Conservation (phyloP, 2,329 filamentous ascomycete species). For the Coleophoma crateriformis region DNA sequence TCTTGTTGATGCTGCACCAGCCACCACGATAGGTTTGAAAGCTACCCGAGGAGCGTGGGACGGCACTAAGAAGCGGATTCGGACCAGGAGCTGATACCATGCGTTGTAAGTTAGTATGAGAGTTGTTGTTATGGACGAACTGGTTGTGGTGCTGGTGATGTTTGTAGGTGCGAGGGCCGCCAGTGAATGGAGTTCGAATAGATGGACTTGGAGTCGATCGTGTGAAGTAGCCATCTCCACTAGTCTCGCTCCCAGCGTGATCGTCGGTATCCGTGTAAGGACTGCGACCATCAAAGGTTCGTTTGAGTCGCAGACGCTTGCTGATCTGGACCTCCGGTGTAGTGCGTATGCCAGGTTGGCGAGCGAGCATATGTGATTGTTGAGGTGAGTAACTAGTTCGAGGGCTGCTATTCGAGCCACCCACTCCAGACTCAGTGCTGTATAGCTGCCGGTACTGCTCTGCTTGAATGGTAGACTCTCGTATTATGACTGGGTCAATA, state of each 20-base stretch:
- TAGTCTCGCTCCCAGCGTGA: constrained; percentile 16
- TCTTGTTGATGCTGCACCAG: constrained; percentile 8
- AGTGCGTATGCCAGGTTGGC: constrained; percentile 5
- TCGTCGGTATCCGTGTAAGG: constrained; percentile 38
- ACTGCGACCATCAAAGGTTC: constrained; percentile 28
- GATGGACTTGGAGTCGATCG: constrained; percentile 7
- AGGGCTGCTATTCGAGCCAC: constrained; percentile 11
- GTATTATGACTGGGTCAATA: constrained; percentile 53
- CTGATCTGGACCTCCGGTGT: constrained; percentile 14
- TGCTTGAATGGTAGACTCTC: constrained; percentile 44
- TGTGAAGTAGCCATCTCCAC: constrained; percentile 20
- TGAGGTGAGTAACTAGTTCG: constrained; percentile 23
- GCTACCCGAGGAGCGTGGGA: constrained; percentile 31
- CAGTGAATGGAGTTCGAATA: constrained; percentile 4
- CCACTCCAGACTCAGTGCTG: constrained; percentile 8
- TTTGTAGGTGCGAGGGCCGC: constrained; percentile 16
- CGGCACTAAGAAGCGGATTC: constrained; percentile 38
- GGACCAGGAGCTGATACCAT: constrained; percentile 10
- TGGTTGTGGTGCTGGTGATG: constrained; percentile 18
- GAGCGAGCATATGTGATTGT: constrained; percentile 7
- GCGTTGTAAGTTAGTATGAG: constrained; percentile 17
- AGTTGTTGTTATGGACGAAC: constrained; percentile 12
- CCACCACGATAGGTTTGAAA: neutral
- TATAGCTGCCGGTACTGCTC: constrained; percentile 32
- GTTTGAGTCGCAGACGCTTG: constrained; percentile 25